Evolutionary conservation across 1,284 basidiomycete genomes (phyloP).

Genomic region (Austroboletus novae-zelandiae): DNA sequence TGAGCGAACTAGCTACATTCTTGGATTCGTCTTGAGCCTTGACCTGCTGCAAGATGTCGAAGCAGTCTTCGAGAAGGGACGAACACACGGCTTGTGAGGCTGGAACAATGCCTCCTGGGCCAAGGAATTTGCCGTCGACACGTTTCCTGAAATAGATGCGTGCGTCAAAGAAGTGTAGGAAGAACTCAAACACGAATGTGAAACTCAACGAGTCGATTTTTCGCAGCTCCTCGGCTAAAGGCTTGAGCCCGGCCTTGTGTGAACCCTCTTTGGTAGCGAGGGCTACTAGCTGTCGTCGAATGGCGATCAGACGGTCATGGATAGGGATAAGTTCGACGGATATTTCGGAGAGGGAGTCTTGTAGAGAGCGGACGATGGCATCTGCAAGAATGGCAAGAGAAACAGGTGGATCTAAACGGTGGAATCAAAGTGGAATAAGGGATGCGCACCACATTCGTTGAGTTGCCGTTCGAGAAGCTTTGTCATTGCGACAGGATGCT

Average conservation of each 20-base stretch:
- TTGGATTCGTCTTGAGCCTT: constrained; percentile 92
- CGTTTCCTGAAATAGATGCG: constrained; percentile 60
- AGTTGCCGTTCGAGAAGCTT: constrained; percentile 90
- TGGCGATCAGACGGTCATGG: constrained; percentile 84
- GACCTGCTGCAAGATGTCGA: constrained; percentile 96
- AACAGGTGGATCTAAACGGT: constrained; percentile 1
- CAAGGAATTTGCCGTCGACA: constrained; percentile 94
- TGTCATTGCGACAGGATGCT: constrained; percentile 85
- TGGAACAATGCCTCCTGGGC: constrained; percentile 88
- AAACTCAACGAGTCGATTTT: constrained; percentile 91
- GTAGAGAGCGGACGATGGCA: constrained; percentile 69
- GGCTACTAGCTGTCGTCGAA: constrained; percentile 87
- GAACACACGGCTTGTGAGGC: constrained; percentile 88
- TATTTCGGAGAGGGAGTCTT: constrained; percentile 82
- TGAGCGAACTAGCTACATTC: constrained; percentile 83
- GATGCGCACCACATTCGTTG: constrained; percentile 81
- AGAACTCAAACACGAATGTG: constrained; percentile 26
- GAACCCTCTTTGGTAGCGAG: constrained; percentile 86
- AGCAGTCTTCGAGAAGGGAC: constrained; percentile 93
- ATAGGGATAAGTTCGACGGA: constrained; percentile 87
- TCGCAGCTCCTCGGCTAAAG: constrained; percentile 88
- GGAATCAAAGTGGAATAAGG: constrained; percentile 8
- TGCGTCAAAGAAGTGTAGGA: not conserved
- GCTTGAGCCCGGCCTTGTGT: constrained; percentile 86
- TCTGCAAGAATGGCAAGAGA: constrained; percentile 45